Conservation (phyloP, 352 stramenopile species). For the Globisporangium cylindrosporum region DNA sequence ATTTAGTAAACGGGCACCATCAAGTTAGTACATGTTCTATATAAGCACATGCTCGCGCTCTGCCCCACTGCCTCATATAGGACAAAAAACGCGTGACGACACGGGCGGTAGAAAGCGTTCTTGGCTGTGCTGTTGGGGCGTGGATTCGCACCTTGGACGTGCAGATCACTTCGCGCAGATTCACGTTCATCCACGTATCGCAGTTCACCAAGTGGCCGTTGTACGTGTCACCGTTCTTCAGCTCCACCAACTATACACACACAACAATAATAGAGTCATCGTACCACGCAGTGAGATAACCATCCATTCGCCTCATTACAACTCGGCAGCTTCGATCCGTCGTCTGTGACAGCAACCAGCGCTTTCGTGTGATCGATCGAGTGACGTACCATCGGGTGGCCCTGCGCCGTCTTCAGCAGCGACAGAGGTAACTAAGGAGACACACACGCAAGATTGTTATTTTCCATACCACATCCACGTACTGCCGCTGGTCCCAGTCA, state of each 20-base stretch:
- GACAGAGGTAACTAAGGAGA: conserved; percentile 90
- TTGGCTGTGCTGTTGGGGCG: not conserved
- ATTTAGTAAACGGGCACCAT: too few relatives aligned
- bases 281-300: conserved; percentile 1
- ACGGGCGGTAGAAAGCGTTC: not conserved
- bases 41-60: too few relatives aligned
- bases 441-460: conserved; percentile 20
- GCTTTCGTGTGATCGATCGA: not conserved
- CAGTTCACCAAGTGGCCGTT: conserved; percentile 97
- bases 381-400: conserved; percentile 88
- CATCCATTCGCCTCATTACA: not conserved
- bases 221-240: conserved; percentile 99
- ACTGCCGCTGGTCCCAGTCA: not conserved
- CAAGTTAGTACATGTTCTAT: too few relatives aligned
- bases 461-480: not conserved
- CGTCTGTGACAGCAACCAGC: not conserved
- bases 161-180: conserved; percentile 98
- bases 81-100: too few relatives aligned
- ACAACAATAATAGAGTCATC: not conserved
- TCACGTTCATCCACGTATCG: conserved; percentile 99
- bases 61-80: too few relatives aligned
- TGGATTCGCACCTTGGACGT: conserved; percentile 86
- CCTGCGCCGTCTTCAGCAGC: conserved; percentile 93
- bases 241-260: conserved; percentile 91
- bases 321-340: not conserved